Evolutionary conservation across 2,329 filamentous ascomycete genomes (phyloP), one percentile per base, ranked within the genome.

Genomic region (Aspergillus cejpii): DNA sequence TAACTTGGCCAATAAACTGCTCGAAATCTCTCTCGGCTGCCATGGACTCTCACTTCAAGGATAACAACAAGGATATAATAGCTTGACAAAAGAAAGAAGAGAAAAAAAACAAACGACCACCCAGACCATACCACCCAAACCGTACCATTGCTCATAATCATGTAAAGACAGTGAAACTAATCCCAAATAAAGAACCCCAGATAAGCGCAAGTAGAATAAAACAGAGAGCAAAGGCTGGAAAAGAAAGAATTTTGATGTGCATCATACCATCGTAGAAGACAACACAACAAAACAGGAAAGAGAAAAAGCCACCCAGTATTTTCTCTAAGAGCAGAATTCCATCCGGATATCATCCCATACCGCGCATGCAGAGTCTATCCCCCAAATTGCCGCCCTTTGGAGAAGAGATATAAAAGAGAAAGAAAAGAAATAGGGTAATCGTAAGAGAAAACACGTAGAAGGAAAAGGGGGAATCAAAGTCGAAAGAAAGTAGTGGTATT

Each of bases 61-160:
- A 26, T 40, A 50, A 41, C 49, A 24, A 34, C 38, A 40, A 45
- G 41, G 28, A 43, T 48, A 49, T 47, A 44, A 42, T 45, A 29
- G 23, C 31, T 14, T 33, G 21, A 21, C 19, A 33, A 7, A 15
- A 26, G 10, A 41, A 37, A 26, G 39, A 46, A 45, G 39, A 26
- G 37, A 44, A 39, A 52, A 41, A 51, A 37, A 45, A 54, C 48
- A 54, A 48, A 52, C 51, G 53, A 46, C 55, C 55, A 41, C 50
- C 55, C 51, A 50, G 51, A 56, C 54, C 52, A 47, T 52, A 45
- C 49, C 49, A 44, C 47, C 53, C 51, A 44, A 54, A 49, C 52
- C 48, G 44, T 43, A 47, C 51, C 53, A 57, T 58, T 56, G 53
- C 53, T 58, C 56, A 47, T 58, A 53, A 57, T 48, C 55, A 45